Evolutionary conservation across 257 asterid genomes (phyloP).

Genomic region (Penstemon davidsonii): DNA sequence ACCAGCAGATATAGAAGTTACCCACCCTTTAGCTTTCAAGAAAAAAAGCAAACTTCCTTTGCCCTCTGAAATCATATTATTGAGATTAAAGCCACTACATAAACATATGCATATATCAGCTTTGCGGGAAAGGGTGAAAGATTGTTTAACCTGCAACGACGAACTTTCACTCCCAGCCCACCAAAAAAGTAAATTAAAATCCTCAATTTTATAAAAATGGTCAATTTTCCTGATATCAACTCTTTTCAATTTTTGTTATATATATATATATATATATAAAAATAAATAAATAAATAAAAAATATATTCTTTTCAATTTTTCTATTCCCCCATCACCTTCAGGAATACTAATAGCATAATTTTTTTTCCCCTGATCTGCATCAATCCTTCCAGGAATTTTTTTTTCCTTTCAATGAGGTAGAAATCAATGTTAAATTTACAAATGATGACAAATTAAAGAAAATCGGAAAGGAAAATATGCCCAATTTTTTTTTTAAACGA

Average conservation of each 20-base stretch:
- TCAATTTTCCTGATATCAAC: conserved; percentile 5
- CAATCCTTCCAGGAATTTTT: conserved; percentile 16
- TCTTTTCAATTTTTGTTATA: neutral
- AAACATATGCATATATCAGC: neutral
- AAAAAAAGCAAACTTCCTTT: conserved; percentile 83
- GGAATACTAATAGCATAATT: neutral
- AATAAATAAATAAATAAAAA: too few relatives aligned
- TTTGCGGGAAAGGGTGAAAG: neutral
- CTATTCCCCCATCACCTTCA: conserved; percentile 10
- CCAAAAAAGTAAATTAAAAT: neutral
- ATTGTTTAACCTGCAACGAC: conserved; percentile 1
- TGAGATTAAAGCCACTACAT: conserved; percentile 24
- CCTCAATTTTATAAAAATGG: neutral
- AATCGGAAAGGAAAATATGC: neutral
- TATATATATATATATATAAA: too few relatives aligned
- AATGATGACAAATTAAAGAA: conserved; percentile 11
- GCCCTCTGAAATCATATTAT: conserved; percentile 77
- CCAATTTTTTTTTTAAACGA: neutral
- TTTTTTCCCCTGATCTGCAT: conserved; percentile 8
- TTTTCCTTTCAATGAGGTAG: neutral
- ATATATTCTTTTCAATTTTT: neutral
- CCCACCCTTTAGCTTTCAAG: conserved; percentile 88
- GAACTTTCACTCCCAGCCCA: neutral
- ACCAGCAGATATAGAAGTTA: conserved; percentile 89
- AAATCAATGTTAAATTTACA: conserved; percentile 8